phyloP scores from a whole-genome alignment of 2,329 filamentous ascomycete genomes.

The Penicillium italicum region DNA sequence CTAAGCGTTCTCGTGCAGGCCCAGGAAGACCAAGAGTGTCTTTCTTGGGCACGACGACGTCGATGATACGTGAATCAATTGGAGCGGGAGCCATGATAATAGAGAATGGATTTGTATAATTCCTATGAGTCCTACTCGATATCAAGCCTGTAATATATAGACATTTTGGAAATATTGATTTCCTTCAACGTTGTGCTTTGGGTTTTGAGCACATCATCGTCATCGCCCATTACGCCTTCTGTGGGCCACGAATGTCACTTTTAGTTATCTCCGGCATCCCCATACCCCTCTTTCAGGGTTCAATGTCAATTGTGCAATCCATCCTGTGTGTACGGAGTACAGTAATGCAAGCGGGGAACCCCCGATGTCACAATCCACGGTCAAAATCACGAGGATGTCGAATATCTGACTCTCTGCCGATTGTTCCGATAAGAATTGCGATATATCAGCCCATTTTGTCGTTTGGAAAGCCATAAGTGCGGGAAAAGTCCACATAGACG shows the following conservation, averaged over 20 bases:
- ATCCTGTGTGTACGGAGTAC: neutral
- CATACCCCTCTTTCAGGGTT: slow-evolving; percentile 10
- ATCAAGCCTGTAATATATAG: neutral
- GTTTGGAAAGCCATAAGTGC: slow-evolving; percentile 1
- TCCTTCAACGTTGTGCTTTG: neutral
- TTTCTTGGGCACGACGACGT: slow-evolving; percentile 60
- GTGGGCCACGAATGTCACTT: slow-evolving; percentile 1
- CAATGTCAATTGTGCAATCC: neutral
- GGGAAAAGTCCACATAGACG: neutral
- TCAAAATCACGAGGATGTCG: slow-evolving; percentile 21
- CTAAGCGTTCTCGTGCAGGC: slow-evolving; percentile 55
- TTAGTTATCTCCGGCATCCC: neutral
- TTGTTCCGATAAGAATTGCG: slow-evolving; percentile 11
- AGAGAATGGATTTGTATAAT: neutral
- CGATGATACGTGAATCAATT: slow-evolving; percentile 60
- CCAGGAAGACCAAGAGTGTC: slow-evolving; percentile 62
- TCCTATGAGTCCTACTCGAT: neutral
- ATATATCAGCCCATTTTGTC: slow-evolving; percentile 7
- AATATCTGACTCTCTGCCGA: neutral
- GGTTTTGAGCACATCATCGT: slow-evolving; percentile 32
- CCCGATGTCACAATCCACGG: slow-evolving; percentile 25
- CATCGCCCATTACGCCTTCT: slow-evolving; percentile 28
- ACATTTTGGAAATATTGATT: neutral
- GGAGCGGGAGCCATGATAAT: slow-evolving; percentile 52
- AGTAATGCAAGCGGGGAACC: slow-evolving; percentile 1